A percentile compares a stretch with the other conserved stretches of the same genome.
Conservation (phyloP, 2,329 filamentous ascomycete genomes). For the Aspergillus melleus region DNA sequence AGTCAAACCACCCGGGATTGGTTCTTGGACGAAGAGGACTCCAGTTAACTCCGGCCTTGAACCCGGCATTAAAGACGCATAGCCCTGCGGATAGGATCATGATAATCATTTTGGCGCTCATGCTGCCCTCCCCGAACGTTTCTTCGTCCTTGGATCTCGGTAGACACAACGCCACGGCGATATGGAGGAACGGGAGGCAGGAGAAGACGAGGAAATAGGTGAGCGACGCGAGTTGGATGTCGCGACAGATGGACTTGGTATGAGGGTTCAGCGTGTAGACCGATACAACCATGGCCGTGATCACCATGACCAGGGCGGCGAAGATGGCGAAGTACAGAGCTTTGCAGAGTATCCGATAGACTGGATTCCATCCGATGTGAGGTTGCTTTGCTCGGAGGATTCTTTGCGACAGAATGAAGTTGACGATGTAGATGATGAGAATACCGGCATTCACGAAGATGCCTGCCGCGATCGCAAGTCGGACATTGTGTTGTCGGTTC, state of each 20-base stretch:
- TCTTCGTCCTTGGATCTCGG: conserved; percentile 48
- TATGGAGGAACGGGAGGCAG: conserved; percentile 64
- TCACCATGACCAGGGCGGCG: conserved; percentile 64
- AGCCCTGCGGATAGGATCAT: conserved; percentile 60
- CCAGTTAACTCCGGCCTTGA: conserved; percentile 63
- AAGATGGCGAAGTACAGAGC: conserved; percentile 60
- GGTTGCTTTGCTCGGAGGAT: conserved; percentile 74
- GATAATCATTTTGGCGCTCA: conserved; percentile 66
- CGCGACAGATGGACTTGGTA: conserved; percentile 55
- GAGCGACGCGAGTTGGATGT: conserved; percentile 63
- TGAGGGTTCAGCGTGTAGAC: conserved; percentile 64
- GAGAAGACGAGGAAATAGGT: conserved; percentile 65
- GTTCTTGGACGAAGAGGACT: conserved; percentile 49
- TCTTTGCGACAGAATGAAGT: conserved; percentile 74
- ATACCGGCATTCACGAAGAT: conserved; percentile 75
- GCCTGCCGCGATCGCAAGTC: conserved; percentile 57
- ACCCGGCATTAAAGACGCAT: conserved; percentile 64
- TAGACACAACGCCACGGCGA: conserved; percentile 49
- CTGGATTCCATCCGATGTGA: conserved; percentile 64
- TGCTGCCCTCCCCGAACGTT: conserved; percentile 66
- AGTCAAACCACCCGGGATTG: conserved; percentile 68
- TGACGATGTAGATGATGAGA: conserved; percentile 73
- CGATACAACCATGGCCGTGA: conserved; percentile 62
- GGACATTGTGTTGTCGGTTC: conserved; percentile 41
- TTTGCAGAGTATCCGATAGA: conserved; percentile 55